phyloP scores from a whole-genome alignment of 106 monocot species.

The Phalaenopsis equestris region DNA sequence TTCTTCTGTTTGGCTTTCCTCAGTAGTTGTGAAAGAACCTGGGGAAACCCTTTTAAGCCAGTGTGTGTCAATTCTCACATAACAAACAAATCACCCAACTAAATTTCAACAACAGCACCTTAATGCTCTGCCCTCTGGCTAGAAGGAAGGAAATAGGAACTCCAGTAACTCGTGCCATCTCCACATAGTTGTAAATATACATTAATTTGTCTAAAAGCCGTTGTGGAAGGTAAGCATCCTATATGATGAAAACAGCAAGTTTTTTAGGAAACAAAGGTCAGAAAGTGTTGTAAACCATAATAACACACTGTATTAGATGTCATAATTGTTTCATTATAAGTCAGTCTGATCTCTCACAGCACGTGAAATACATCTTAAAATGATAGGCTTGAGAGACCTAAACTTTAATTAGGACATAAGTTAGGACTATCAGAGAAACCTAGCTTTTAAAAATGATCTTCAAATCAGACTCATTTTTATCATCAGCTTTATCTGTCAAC shows the following conservation, averaged over 20 bases:
- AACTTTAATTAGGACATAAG: not conserved
- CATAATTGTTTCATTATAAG: constrained; percentile 1
- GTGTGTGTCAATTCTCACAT: not conserved
- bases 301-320: not conserved
- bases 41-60: constrained; percentile 9
- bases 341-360: not conserved
- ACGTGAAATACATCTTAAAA: not conserved
- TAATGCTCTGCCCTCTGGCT: constrained; percentile 95
- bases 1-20: constrained; percentile 88
- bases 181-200: constrained; percentile 98
- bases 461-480: not conserved
- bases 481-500: not conserved
- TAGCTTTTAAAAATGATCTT: not conserved
- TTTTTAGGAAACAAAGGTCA: not conserved
- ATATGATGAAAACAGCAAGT: constrained; percentile 13
- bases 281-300: not conserved
- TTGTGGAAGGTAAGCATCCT: constrained; percentile 99
- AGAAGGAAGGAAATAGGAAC: constrained; percentile 97
- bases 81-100: constrained; percentile 3
- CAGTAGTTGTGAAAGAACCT: constrained; percentile 98
- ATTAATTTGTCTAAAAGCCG: constrained; percentile 92
- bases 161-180: constrained; percentile 98
- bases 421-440: not conserved
- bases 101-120: constrained; percentile 31
- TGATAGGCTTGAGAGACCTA: not conserved